Base-by-base conservation (phyloP, 2,329 filamentous ascomycete species). In the Rutstroemia sp. region DNA sequence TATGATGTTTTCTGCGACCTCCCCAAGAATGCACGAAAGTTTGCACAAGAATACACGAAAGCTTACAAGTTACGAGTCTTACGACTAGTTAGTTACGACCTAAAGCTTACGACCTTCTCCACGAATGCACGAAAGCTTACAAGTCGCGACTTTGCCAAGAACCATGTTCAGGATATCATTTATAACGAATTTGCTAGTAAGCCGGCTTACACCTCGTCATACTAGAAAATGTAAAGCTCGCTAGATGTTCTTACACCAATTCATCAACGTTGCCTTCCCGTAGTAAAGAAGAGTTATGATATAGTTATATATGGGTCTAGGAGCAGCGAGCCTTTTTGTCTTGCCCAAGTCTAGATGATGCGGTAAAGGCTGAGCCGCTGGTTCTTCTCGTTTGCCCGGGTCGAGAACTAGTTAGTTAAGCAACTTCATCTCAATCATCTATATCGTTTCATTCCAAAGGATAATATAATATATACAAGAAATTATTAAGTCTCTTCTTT, bases 1-100 rank as follows among this genome's bases (percentile, higher is more conserved):
- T 70, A 78, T 95, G 72, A 87, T 99, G 75, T 97, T 97, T 71
- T 96, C 91, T 0, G 94, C 94, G 0, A 97, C 94, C 0, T 99
- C 72, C 89, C 92, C 42, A 91, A 88, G 73, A 76, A 75, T 0
- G 83, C 89, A 61, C 89, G 91, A 30, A 78, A 86, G 23, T n/a
- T n/a, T n/a, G n/a, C n/a, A n/a, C n/a, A n/a, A n/a, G n/a, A n/a
- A n/a, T n/a, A n/a, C n/a, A n/a, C n/a, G n/a, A n/a, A n/a, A n/a
- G n/a, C n/a, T n/a, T n/a, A n/a, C n/a, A n/a, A n/a, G n/a, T n/a
- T n/a, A n/a, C n/a, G n/a, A n/a, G n/a, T n/a, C n/a, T n/a, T n/a
- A n/a, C n/a, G n/a, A n/a, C n/a, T n/a, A n/a, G n/a, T n/a, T n/a
- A n/a, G n/a, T n/a, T n/a, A n/a, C n/a, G n/a, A n/a, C n/a, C n/a